A percentile compares a stretch with the other conserved stretches of the same genome.
Conservation (phyloP, 1,139 yeast species). For the Kurtzmaniella quercitrusa region DNA sequence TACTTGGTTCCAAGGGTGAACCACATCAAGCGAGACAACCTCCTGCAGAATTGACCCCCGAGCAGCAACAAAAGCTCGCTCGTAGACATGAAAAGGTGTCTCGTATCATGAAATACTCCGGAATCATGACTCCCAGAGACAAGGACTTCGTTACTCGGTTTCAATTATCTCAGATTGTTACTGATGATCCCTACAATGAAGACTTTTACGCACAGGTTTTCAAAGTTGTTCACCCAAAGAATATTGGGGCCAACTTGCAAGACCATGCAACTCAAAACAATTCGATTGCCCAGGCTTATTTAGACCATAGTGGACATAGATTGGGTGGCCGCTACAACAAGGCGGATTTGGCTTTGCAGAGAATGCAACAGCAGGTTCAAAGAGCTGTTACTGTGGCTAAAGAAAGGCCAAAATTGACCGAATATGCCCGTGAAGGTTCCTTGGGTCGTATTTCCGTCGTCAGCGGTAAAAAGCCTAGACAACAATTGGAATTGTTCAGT, state of each 20-base stretch:
- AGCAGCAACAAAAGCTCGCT: constrained; percentile 51
- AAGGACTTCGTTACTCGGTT: constrained; percentile 92
- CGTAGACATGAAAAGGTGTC: constrained; percentile 77
- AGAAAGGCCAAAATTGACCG: constrained; percentile 76
- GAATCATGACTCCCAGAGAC: constrained; percentile 95
- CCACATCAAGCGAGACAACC: constrained; percentile 1
- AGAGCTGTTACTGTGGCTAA: constrained; percentile 94
- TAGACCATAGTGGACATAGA: constrained; percentile 90
- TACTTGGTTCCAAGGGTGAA: constrained; percentile 41
- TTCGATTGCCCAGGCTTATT: constrained; percentile 89
- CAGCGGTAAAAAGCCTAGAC: constrained; percentile 84
- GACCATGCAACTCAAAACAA: constrained; percentile 44
- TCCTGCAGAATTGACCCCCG: constrained; percentile 33
- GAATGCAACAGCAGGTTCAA: constrained; percentile 98
- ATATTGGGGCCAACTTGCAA: constrained; percentile 40
- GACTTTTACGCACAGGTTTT: constrained; percentile 95
- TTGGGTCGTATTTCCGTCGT: constrained; percentile 83
- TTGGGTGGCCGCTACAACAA: constrained; percentile 83
- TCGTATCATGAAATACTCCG: constrained; percentile 77
- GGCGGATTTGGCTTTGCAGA: constrained; percentile 91
- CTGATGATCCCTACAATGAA: constrained; percentile 96
- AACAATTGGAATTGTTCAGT: constrained; percentile 68
- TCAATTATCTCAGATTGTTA: constrained; percentile 91
- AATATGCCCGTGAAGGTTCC: constrained; percentile 79
- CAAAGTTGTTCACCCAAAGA: constrained; percentile 72